These are phyloP conservation scores for Grosmannia clavigera DNA, from an alignment of 2,329 filamentous ascomycete genomes.

Conservation along the genomic window DNA sequence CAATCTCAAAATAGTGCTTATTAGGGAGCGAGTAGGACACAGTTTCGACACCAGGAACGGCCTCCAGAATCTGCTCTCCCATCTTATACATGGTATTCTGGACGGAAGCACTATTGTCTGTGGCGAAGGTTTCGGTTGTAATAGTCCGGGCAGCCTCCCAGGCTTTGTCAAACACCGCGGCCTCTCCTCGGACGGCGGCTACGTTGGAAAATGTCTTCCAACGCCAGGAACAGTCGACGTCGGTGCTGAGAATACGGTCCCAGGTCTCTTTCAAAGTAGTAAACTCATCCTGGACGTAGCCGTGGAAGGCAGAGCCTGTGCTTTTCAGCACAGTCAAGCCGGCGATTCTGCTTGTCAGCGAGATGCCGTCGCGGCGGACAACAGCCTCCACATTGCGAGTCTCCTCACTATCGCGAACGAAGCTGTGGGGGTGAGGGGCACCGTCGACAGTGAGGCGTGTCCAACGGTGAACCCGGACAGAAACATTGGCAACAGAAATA, in stretches of 20 bases:
- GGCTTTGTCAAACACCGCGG: conserved; percentile 62
- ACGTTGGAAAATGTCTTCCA: conserved; percentile 64
- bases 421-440: conserved; percentile 87
- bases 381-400: conserved; percentile 70
- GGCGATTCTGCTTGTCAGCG: conserved; percentile 64
- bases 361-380: conserved; percentile 58
- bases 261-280: conserved; percentile 82
- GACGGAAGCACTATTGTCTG: conserved; percentile 82
- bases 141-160: conserved; percentile 69
- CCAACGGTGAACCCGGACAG: conserved; percentile 80
- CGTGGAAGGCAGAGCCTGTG: conserved; percentile 91
- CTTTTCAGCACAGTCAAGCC: conserved; percentile 87
- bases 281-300: conserved; percentile 86
- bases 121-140: conserved; percentile 84
- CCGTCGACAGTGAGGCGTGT: conserved; percentile 78
- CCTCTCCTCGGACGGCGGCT: conserved; percentile 51
- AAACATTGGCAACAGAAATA: conserved; percentile 74
- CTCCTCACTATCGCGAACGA: conserved; percentile 81
- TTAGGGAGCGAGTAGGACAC: conserved; percentile 85
- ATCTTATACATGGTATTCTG: conserved; percentile 99
- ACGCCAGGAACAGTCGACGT: conserved; percentile 76
- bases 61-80: conserved; percentile 72
- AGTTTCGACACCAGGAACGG: conserved; percentile 55
- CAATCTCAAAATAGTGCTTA: conserved; percentile 98
- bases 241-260: conserved; percentile 91